Evolutionary conservation across 2,329 filamentous ascomycete species (phyloP).

Genomic region (Botrytis fragariae): DNA sequence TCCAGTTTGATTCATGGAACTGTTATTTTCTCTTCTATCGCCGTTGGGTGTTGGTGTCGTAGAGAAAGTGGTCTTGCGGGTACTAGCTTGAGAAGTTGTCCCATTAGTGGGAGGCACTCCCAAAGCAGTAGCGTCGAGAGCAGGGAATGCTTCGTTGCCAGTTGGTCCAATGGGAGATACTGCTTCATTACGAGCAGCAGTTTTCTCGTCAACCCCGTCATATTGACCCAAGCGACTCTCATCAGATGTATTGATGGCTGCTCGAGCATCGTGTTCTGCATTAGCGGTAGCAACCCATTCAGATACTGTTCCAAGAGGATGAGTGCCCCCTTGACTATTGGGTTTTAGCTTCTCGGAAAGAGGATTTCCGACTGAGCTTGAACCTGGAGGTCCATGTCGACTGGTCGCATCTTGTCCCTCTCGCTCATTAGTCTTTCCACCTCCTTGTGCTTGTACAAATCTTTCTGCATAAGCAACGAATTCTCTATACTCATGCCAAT

Average conservation of each 20-base stretch:
- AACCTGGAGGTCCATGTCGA: slow-evolving; percentile 37
- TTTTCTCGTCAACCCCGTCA: slow-evolving; percentile 33
- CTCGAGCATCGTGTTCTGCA: slow-evolving; percentile 27
- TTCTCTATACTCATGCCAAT: slow-evolving; percentile 78
- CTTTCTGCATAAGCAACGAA: slow-evolving; percentile 65
- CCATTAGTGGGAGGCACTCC: slow-evolving; percentile 25
- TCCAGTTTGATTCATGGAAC: slow-evolving; percentile 32
- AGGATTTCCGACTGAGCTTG: background rate
- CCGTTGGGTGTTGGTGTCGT: slow-evolving; percentile 34
- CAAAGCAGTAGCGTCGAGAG: slow-evolving; percentile 41
- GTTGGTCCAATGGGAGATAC: slow-evolving; percentile 45
- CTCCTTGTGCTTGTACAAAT: slow-evolving; percentile 55
- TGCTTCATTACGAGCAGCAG: slow-evolving; percentile 36
- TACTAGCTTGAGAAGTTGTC: slow-evolving; percentile 40
- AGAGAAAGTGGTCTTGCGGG: slow-evolving; percentile 57
- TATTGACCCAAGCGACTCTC: slow-evolving; percentile 27
- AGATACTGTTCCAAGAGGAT: slow-evolving; percentile 32
- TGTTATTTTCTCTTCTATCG: slow-evolving; percentile 22
- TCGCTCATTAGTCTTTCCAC: slow-evolving; percentile 36
- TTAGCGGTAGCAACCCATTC: slow-evolving; percentile 34
- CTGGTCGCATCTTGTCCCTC: slow-evolving; percentile 35
- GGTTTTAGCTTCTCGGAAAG: slow-evolving; percentile 31
- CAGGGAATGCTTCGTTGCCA: slow-evolving; percentile 48
- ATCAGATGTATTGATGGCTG: slow-evolving; percentile 21
- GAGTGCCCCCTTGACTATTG: slow-evolving; percentile 24